phyloP scores from a whole-genome alignment of 2,329 filamentous ascomycete genomes.

The Botryotinia globosa region DNA sequence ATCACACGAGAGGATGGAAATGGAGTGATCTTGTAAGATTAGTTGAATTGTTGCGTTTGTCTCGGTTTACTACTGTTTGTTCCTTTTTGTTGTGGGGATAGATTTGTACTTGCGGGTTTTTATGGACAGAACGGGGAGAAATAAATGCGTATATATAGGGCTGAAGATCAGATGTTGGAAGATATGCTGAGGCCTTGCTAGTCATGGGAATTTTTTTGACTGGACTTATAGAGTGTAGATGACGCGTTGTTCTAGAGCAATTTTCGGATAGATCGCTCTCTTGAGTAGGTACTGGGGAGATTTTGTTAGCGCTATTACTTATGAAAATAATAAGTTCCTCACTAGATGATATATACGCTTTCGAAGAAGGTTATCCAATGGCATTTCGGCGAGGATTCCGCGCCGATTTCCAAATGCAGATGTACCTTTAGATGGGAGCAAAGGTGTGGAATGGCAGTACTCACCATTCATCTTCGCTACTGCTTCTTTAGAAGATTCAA shows the following conservation, averaged over 20 bases:
- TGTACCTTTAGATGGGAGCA: not conserved
- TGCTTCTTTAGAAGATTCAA: accelerated
- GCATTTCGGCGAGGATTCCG: accelerated
- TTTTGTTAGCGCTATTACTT: accelerated
- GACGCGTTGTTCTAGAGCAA: no score
- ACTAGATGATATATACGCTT: not conserved
- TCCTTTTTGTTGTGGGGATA: not conserved
- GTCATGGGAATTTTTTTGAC: not conserved
- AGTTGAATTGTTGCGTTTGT: not conserved
- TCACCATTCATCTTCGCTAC: not conserved
- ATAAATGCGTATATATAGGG: not conserved
- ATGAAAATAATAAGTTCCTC: not conserved
- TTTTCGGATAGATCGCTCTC: not conserved
- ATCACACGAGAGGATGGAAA: no score
- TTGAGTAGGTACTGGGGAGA: not conserved
- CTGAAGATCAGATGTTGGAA: not conserved
- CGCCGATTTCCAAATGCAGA: not conserved
- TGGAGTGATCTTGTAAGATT: no score
- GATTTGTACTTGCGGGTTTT: no score
- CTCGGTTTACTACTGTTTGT: not conserved
- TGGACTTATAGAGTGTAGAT: accelerated
- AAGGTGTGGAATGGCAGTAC: no score
- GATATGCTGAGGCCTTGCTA: accelerated
- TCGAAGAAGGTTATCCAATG: accelerated
- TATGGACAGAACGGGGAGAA: no score